Base-by-base conservation (phyloP, 305 asterid genomes). In the Fraxinus platypoda region DNA sequence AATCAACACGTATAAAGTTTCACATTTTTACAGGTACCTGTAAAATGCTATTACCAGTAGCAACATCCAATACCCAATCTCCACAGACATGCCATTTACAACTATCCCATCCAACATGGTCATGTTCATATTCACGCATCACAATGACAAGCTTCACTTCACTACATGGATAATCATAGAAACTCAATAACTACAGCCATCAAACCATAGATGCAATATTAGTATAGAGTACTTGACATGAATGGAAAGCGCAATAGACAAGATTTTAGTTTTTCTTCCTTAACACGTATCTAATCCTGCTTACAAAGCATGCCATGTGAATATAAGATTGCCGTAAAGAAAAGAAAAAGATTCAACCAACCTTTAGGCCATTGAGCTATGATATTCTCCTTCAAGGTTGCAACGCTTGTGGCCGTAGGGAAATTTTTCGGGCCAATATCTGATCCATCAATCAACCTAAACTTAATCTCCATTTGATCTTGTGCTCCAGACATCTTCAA, bases 331-430 rank as follows among this genome's bases (percentile, higher is more conserved):
- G 54, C 33, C 2, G 35, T 41, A 17, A 74, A 13, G 77, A 43
- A 54, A 37, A 43, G 64, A 81, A 7, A 85, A 83, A 82, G 82
- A 87, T 66, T 62, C 25, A 71, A 86, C 87, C 66, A 82, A 92
- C 98, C 97, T 92, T 90, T 94, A 80, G 99, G 99, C 99, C 98
- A 95, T 85, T 91, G 97, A 86, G 96, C 88, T 68, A 94, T 89
- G 82, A 95, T 86, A 89, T 89, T 89, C 89, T 92, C 99, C 91
- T 95, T 95, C 93, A 95, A 90, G 78, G 91, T 90, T 43, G 93
- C 90, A 13, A 94, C 95, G 82, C 89, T 94, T 37, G 97, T 88
- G 49, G 97, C 93, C 34, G 82, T 83, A 5, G 97, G 88, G 37
- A 85, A 95, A 75, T 80, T 82, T 84, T 88, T 93, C 1, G 99